These are phyloP conservation scores for Didymella segeticola DNA, from an alignment of 2,329 filamentous ascomycete genomes.

Conservation along the genomic window DNA sequence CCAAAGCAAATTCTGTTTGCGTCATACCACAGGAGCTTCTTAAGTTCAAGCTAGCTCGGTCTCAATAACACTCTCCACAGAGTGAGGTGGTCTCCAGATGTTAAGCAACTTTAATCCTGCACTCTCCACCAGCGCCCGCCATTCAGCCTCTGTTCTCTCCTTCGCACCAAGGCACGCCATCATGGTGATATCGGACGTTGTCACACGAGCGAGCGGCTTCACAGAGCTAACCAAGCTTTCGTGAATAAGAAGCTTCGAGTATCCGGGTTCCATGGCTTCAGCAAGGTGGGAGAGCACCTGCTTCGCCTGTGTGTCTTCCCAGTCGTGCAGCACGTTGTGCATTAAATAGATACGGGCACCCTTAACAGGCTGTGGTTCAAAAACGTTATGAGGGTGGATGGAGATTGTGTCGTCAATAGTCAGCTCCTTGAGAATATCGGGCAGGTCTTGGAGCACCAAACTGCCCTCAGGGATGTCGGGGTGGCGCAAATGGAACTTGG, in stretches of 20 bases:
- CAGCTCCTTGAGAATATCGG: slow-evolving; percentile 17
- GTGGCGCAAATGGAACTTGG: slow-evolving; percentile 29
- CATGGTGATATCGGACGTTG: slow-evolving; percentile 49
- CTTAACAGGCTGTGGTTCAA: slow-evolving; percentile 41
- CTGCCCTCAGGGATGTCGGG: slow-evolving; percentile 36
- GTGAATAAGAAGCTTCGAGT: slow-evolving; percentile 53
- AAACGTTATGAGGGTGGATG: slow-evolving; percentile 35
- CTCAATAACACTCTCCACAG: slow-evolving; percentile 19
- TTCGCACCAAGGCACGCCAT: slow-evolving; percentile 43
- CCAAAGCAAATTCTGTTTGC: slow-evolving; percentile 5
- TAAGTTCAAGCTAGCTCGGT: slow-evolving; percentile 11
- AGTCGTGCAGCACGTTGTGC: slow-evolving; percentile 52
- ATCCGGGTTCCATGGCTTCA: slow-evolving; percentile 42
- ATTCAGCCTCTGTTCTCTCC: slow-evolving; percentile 50
- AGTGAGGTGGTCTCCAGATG: slow-evolving; percentile 17
- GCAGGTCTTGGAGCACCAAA: slow-evolving; percentile 53
- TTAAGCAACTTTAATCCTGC: slow-evolving; percentile 14
- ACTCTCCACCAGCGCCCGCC: slow-evolving; percentile 36
- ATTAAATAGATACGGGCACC: slow-evolving; percentile 50
- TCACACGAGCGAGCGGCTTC: slow-evolving; percentile 41
- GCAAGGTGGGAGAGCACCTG: slow-evolving; percentile 49
- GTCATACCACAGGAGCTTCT: background rate
- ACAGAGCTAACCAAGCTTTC: slow-evolving; percentile 48
- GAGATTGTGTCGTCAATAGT: slow-evolving; percentile 24
- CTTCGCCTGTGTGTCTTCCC: slow-evolving; percentile 43